Evolutionary conservation across 2,329 filamentous ascomycete species (phyloP).

Genomic region (Zopfia rhizophila): DNA sequence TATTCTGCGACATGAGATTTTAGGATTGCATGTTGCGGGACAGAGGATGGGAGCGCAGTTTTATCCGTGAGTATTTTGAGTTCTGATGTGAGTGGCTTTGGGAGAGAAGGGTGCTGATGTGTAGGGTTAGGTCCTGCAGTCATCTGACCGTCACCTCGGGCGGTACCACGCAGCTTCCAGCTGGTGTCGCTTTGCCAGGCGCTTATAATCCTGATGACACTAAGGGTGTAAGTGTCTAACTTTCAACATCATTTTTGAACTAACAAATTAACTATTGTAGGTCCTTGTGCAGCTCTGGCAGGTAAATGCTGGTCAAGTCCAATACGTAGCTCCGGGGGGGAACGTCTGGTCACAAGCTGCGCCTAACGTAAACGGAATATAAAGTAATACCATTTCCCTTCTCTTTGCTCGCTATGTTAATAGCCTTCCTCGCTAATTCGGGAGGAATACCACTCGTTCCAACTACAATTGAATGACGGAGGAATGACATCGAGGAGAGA

Average conservation of each 20-base stretch:
- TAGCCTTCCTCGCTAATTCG: no score
- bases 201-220: slow-evolving; percentile 34
- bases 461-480: no score
- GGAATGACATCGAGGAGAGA: no score
- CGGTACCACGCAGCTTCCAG: slow-evolving; percentile 22
- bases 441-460: no score
- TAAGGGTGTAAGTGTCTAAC: background rate
- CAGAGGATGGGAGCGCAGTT: slow-evolving; percentile 31
- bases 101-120: no score
- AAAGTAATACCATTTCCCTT: no score
- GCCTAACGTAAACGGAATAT: background rate
- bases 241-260: background rate
- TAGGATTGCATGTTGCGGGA: slow-evolving; percentile 29
- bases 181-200: slow-evolving; percentile 31
- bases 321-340: background rate
- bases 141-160: slow-evolving; percentile 26
- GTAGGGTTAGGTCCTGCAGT: slow-evolving; percentile 22
- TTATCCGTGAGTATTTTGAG: no score
- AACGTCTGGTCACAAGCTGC: background rate
- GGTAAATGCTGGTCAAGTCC: background rate
- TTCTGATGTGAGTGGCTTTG: no score
- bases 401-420: no score
- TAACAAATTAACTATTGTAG: slow-evolving; percentile 1
- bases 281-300: background rate
- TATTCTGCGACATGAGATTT: slow-evolving; percentile 31